Conservation (phyloP, 768 basidiomycete species). For the Mrakia hoshinonis region DNA sequence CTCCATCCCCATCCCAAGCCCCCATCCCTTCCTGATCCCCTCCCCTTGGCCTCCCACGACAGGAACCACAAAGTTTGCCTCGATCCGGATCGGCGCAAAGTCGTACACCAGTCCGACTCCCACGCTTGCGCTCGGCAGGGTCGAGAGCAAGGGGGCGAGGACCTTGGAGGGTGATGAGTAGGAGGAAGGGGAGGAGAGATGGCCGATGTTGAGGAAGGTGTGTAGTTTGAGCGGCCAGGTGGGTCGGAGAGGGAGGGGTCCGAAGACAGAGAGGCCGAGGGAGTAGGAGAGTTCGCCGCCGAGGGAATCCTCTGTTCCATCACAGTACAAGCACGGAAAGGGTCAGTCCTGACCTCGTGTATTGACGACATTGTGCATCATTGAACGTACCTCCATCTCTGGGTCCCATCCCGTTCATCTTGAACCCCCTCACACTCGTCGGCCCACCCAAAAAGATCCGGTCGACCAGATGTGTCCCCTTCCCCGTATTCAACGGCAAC, state of each 20-base stretch:
- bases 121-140: slow-evolving; percentile 49
- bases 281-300: slow-evolving; percentile 80
- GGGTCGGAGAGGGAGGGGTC: slow-evolving; percentile 59
- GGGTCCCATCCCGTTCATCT: slow-evolving; percentile 66
- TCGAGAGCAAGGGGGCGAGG: background rate
- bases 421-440: slow-evolving; percentile 68
- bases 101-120: slow-evolving; percentile 76
- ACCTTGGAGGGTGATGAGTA: slow-evolving; percentile 33
- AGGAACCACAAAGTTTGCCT: slow-evolving; percentile 80
- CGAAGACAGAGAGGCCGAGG: slow-evolving; percentile 63
- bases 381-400: slow-evolving; percentile 55
- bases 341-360: slow-evolving; percentile 8
- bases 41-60: slow-evolving; percentile 62
- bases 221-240: slow-evolving; percentile 84
- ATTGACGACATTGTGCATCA: background rate
- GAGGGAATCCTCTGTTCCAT: slow-evolving; percentile 59
- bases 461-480: slow-evolving; percentile 47
- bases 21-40: slow-evolving; percentile 59
- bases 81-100: slow-evolving; percentile 73
- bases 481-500: slow-evolving; percentile 51
- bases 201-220: slow-evolving; percentile 69
- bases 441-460: slow-evolving; percentile 92
- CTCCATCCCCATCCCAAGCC: slow-evolving; percentile 71
- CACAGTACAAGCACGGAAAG: background rate
- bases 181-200: slow-evolving; percentile 33